Percentiles rank a stretch among this genome's conserved stretches.
Evolutionary conservation across 768 basidiomycete species (phyloP).

Genomic region (Plicaturopsis crispa): DNA sequence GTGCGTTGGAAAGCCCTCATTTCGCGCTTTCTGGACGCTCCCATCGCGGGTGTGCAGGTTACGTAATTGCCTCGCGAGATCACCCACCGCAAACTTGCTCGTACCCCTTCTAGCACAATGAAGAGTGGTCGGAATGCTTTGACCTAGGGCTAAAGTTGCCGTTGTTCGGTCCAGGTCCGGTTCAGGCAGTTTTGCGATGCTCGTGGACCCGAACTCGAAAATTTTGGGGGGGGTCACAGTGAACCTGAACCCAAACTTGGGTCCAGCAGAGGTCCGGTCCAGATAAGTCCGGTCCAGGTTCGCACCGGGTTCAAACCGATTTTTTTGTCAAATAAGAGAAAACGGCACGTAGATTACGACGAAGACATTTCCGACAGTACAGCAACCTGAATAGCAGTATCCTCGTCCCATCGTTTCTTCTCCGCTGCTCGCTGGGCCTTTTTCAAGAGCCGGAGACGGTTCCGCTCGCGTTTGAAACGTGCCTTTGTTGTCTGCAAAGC

Average conservation of each 20-base stretch:
- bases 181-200: not conserved
- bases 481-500: slow-evolving; percentile 12
- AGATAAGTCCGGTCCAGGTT: too few species aligned
- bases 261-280: too few species aligned
- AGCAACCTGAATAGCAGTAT: not conserved
- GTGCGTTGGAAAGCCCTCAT: too few species aligned
- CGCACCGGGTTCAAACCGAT: too few species aligned
- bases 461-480: slow-evolving; percentile 11
- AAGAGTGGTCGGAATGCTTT: too few species aligned
- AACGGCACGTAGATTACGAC: not conserved
- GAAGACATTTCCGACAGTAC: not conserved
- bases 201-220: too few species aligned
- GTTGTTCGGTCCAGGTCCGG: not conserved
- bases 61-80: too few species aligned
- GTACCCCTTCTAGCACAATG: too few species aligned
- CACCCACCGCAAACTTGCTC: too few species aligned
- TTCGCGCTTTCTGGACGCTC: too few species aligned
- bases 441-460: not conserved
- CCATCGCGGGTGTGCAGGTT: too few species aligned
- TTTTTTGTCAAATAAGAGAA: not conserved
- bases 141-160: not conserved
- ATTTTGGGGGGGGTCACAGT: too few species aligned
- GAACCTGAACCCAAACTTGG: not conserved
- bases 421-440: not conserved
- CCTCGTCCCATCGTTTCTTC: not conserved